Evolutionary conservation across 495 filamentous ascomycete genomes (phyloP), one percentile per base, ranked within the genome.

Genomic region (Poronia punctata): DNA sequence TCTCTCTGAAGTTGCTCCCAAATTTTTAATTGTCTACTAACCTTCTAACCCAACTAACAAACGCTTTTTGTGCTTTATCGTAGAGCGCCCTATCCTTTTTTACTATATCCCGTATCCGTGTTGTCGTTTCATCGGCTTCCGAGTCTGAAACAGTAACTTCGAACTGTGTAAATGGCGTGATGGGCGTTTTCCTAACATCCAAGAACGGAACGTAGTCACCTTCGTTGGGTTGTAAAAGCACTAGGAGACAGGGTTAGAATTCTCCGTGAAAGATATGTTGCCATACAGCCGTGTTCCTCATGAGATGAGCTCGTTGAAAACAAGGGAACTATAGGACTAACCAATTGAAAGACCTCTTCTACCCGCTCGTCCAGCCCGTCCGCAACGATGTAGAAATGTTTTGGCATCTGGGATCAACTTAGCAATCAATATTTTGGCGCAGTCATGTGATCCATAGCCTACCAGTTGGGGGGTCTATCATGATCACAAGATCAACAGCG

Each of bases 361-460:
- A 0, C 92, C 92, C 4, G 92, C 92, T 27, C 92, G 78, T 0
- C 89, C 92, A 1, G 93, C 88, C 40, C 92, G 86, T 3, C 92
- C 92, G 52, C 87, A 93, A 41, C 92, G 81, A 64, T 98, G 92
- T 38, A 98, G 80, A 61, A 96, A 97, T 25, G 82, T 86, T 60
- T 96, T 96, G 0, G 92, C 87, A 56, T 96, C 90, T 20, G 78
- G 82, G 1, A 2, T 31, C 24, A 20, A 38, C 10, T 3, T 24
- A 33, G n/a, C 8, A 32, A 16, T 45, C 1, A 38, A 22, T 32
- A 18, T 23, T 9, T n/a, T n/a, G n/a, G n/a, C n/a, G n/a, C n/a
- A n/a, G n/a, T n/a, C n/a, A n/a, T n/a, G n/a, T n/a, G n/a, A n/a
- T n/a, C n/a, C n/a, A n/a, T n/a, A 12, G 15, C 42, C 26, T 8